Conservation (phyloP, 345 rosid genomes). For the Lumnitzera littorea region DNA sequence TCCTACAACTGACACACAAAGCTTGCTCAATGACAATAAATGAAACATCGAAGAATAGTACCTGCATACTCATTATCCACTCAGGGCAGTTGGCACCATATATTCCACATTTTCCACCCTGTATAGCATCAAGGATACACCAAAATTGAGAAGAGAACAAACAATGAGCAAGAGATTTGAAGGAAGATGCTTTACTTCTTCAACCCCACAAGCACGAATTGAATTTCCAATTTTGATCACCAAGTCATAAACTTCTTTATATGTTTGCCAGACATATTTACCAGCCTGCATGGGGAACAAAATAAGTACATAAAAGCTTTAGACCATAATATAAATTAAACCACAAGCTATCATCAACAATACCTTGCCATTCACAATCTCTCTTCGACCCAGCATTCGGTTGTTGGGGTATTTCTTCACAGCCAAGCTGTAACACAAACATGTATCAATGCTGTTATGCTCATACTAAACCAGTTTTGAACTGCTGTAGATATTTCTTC, state of each 20-base stretch:
- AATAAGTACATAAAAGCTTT: not conserved
- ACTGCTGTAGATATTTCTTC: too few species aligned
- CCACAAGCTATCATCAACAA: not conserved
- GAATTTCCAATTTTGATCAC: conserved; percentile 83
- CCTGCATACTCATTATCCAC: conserved; percentile 99
- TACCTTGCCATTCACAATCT: conserved; percentile 76
- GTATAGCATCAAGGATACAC: conserved; percentile 2
- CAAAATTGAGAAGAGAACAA: not conserved
- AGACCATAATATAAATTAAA: not conserved
- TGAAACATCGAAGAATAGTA: conserved; percentile 10
- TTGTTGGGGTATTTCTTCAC: conserved; percentile 73
- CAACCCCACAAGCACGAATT: conserved; percentile 71
- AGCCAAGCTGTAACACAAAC: conserved; percentile 42
- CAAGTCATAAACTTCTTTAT: conserved; percentile 65
- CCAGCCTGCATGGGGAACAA: conserved; percentile 51
- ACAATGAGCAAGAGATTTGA: not conserved
- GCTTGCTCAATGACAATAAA: not conserved
- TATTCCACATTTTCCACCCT: conserved; percentile 89
- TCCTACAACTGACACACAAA: not conserved
- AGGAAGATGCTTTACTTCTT: conserved; percentile 39
- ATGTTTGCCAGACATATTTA: conserved; percentile 78
- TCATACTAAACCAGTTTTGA: not conserved
- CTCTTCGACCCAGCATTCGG: conserved; percentile 82
- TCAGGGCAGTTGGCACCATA: conserved; percentile 83
- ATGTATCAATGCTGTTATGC: not conserved